Conservation (phyloP, 257 asterid genomes). For the Salvia hispanica region DNA sequence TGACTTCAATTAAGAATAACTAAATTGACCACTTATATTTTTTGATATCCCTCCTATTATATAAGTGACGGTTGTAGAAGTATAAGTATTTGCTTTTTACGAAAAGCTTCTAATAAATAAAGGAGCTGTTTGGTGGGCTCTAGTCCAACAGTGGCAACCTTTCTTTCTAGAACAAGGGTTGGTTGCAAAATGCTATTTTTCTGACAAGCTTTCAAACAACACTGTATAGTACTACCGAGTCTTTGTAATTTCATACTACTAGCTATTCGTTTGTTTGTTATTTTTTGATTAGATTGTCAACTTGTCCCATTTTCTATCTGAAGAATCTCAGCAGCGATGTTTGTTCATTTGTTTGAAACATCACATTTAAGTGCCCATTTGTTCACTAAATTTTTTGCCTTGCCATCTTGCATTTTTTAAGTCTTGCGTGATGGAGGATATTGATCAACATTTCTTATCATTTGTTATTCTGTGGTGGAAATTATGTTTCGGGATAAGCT, state of each 20-base stretch:
- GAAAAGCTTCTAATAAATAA: conserved; percentile 18
- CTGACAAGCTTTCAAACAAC: conserved; percentile 10
- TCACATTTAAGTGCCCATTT: too few species aligned
- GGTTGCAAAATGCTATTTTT: conserved; percentile 23
- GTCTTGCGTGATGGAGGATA: too few species aligned
- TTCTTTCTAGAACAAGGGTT: conserved; percentile 25
- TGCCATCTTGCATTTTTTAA: too few species aligned
- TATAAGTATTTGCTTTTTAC: neutral
- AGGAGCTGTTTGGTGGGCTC: conserved; percentile 19
- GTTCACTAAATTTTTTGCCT: too few species aligned
- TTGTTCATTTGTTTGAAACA: too few species aligned
- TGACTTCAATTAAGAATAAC: conserved; percentile 27
- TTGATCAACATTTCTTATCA: too few species aligned
- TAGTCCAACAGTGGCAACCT: neutral
- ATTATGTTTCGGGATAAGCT: too few species aligned
- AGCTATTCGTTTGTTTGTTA: neutral
- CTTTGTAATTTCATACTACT: neutral
- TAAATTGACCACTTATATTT: neutral
- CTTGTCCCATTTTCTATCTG: too few species aligned
- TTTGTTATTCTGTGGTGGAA: too few species aligned
- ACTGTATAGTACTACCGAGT: conserved; percentile 27
- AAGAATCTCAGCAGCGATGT: too few species aligned
- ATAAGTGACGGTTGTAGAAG: too few species aligned
- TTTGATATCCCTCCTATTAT: neutral
- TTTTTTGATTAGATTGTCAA: neutral